Evolutionary conservation across 371 early-diverging fungal species (phyloP).

Genomic region (Dentiscutata heterogama): DNA sequence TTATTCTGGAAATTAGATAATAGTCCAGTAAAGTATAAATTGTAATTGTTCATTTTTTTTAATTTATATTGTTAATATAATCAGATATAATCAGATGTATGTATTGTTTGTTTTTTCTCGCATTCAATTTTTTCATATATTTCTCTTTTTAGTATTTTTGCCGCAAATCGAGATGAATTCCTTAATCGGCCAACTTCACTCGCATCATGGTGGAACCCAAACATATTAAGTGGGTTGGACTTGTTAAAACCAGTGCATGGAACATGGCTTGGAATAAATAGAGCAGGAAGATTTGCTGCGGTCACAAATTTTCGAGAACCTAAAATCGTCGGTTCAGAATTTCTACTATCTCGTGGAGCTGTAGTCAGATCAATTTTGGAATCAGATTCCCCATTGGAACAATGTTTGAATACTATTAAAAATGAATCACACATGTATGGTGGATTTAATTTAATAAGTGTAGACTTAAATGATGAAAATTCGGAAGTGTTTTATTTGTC

Average conservation of each 20-base stretch:
- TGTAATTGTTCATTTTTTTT: slow-evolving; percentile 51
- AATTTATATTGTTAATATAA: neutral
- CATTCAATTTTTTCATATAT: neutral
- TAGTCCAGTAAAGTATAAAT: slow-evolving; percentile 55
- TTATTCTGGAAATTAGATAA: slow-evolving; percentile 62
- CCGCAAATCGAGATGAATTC: slow-evolving; percentile 68
- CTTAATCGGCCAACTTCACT: slow-evolving; percentile 58
- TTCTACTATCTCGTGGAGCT: slow-evolving; percentile 57
- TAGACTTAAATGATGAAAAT: slow-evolving; percentile 48
- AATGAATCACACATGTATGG: slow-evolving; percentile 47
- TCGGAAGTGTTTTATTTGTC: slow-evolving; percentile 48
- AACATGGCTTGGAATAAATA: slow-evolving; percentile 67
- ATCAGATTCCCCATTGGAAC: slow-evolving; percentile 39
- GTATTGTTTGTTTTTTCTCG: slow-evolving; percentile 8
- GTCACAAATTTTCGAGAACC: slow-evolving; percentile 65
- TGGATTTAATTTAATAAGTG: slow-evolving; percentile 62
- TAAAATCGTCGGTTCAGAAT: neutral
- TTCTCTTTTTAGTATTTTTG: slow-evolving; percentile 58
- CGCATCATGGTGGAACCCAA: slow-evolving; percentile 63
- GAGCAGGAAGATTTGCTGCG: slow-evolving; percentile 59
- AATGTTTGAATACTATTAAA: slow-evolving; percentile 49
- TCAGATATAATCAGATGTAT: neutral
- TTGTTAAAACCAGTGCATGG: slow-evolving; percentile 55
- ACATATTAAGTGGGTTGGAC: slow-evolving; percentile 60
- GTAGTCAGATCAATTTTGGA: slow-evolving; percentile 59